phyloP scores from a whole-genome alignment of 805 yeast genomes.

The Torulaspora gathmanii region DNA sequence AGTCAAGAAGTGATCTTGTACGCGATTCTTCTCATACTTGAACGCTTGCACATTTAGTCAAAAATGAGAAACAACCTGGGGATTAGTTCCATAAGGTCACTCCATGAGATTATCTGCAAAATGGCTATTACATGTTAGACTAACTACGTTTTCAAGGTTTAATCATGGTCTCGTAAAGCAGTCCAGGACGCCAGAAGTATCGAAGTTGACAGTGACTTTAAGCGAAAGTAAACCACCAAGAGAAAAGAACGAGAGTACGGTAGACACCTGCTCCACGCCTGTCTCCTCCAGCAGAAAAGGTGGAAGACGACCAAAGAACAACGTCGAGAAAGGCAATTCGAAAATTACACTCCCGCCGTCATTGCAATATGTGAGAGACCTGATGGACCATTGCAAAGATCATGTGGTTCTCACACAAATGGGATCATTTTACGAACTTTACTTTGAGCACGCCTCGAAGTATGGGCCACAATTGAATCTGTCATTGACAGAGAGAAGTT shows the following conservation, averaged over 20 bases:
- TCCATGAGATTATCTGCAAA: neutral
- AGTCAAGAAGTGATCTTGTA: neutral
- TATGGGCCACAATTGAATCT: slow-evolving; percentile 69
- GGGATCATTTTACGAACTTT: slow-evolving; percentile 82
- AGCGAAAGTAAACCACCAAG: neutral
- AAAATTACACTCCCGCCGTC: slow-evolving; percentile 34
- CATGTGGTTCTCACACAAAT: slow-evolving; percentile 72
- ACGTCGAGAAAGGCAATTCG: neutral
- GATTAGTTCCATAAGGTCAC: neutral
- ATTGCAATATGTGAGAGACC: slow-evolving; percentile 35
- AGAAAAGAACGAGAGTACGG: neutral
- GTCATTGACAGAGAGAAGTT: slow-evolving; percentile 56
- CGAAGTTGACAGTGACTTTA: slow-evolving; percentile 11
- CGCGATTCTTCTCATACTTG: neutral
- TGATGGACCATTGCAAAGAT: slow-evolving; percentile 45
- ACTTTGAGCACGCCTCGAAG: slow-evolving; percentile 79
- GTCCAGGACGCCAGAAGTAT: slow-evolving; percentile 7
- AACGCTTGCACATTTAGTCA: neutral
- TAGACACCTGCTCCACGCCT: slow-evolving; percentile 7
- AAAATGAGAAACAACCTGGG: neutral
- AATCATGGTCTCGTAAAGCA: slow-evolving; percentile 2
- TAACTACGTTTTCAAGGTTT: slow-evolving; percentile 1
- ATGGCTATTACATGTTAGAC: neutral
- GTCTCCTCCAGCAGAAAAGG: neutral
- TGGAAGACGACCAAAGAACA: neutral